Evolutionary conservation across 2,329 filamentous ascomycete species (phyloP).

Genomic region (Fusarium sp.): DNA sequence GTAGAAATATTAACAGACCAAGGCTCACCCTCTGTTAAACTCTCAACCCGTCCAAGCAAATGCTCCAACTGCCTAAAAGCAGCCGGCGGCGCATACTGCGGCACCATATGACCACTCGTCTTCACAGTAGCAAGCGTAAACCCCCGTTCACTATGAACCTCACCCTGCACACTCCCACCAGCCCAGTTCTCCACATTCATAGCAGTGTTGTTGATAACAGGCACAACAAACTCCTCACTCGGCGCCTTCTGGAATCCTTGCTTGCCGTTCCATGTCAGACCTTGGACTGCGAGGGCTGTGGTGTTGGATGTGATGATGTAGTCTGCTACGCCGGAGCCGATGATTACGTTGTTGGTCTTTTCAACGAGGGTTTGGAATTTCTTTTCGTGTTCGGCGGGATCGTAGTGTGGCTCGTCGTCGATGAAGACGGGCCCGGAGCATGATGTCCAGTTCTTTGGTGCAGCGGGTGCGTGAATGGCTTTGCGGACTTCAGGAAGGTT

Average conservation of each 20-base stretch:
- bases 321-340: slow-evolving; percentile 13
- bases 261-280: slow-evolving; percentile 13
- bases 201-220: slow-evolving; percentile 7
- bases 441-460: slow-evolving; percentile 7
- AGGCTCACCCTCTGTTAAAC: background rate
- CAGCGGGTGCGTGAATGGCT: slow-evolving; percentile 1
- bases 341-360: slow-evolving; percentile 18
- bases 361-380: slow-evolving; percentile 19
- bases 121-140: slow-evolving; percentile 16
- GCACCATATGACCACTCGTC: slow-evolving; percentile 26
- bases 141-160: background rate
- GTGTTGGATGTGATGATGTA: slow-evolving; percentile 28
- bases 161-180: slow-evolving; percentile 15
- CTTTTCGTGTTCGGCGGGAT: slow-evolving; percentile 8
- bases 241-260: slow-evolving; percentile 12
- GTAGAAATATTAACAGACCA: slow-evolving; percentile 19
- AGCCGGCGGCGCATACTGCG: slow-evolving; percentile 20
- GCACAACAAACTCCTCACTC: slow-evolving; percentile 12
- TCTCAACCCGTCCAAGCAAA: slow-evolving; percentile 23
- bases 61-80: slow-evolving; percentile 18
- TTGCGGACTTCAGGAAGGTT: slow-evolving; percentile 12
- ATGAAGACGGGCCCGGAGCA: slow-evolving; percentile 9
- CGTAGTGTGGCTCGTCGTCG: background rate
- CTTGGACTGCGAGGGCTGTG: background rate
- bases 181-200: slow-evolving; percentile 23